Percentiles rank a stretch among this genome's conserved stretches.
These are phyloP conservation scores for Zasmidium angulare DNA, from an alignment of 2,329 filamentous ascomycete genomes.

Conservation along the genomic window DNA sequence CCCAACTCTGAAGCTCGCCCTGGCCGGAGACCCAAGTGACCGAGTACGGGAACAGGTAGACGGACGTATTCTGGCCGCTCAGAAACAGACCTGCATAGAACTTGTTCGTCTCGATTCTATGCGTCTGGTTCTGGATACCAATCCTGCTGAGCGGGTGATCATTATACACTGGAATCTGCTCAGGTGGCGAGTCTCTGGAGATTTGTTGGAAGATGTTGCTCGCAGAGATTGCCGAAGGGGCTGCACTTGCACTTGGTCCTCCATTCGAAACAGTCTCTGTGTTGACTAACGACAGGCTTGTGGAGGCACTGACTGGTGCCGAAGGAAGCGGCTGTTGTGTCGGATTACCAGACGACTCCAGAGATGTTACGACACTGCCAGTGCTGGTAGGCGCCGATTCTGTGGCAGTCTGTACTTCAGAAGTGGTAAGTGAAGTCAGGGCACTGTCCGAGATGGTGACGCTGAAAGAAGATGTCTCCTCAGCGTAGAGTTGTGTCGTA, in stretches of 20 bases:
- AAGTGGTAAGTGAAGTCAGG: constrained; percentile 29
- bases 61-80: constrained; percentile 65
- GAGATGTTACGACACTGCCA: constrained; percentile 21
- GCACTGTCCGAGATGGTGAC: constrained; percentile 27
- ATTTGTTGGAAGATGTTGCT: constrained; percentile 44
- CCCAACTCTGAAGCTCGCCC: constrained; percentile 67
- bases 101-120: constrained; percentile 70
- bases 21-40: constrained; percentile 47
- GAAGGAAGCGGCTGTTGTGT: constrained; percentile 33
- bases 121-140: constrained; percentile 40
- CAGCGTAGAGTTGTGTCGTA: neutral
- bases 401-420: constrained; percentile 31
- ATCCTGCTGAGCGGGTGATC: constrained; percentile 43
- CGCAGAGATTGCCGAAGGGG: constrained; percentile 25
- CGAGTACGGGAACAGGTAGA: constrained; percentile 67
- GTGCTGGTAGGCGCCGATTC: constrained; percentile 20
- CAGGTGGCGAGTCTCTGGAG: constrained; percentile 40
- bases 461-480: constrained; percentile 11
- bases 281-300: constrained; percentile 32
- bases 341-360: constrained; percentile 29
- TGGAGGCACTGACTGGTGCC: constrained; percentile 22
- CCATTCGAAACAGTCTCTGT: constrained; percentile 25
- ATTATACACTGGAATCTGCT: constrained; percentile 39
- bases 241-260: constrained; percentile 26
- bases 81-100: constrained; percentile 73